A percentile compares a stretch with the other conserved stretches of the same genome.
Evolutionary conservation across 495 filamentous ascomycete species (phyloP).

Genomic region (Delitschia confertaspora): DNA sequence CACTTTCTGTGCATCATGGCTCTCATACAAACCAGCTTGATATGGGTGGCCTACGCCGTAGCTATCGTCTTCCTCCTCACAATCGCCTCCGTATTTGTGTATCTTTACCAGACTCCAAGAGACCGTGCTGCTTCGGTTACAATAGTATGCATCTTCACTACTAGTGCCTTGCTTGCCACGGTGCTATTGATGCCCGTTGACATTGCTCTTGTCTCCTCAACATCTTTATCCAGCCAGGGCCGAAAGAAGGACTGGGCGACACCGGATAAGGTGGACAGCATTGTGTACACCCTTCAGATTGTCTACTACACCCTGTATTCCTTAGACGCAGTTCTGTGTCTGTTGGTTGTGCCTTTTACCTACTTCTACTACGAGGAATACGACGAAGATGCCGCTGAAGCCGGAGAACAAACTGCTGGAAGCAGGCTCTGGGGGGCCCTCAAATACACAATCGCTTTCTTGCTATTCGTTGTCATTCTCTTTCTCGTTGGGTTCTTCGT

Average conservation of each 20-base stretch:
- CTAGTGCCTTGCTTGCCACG: slow-evolving; percentile 81
- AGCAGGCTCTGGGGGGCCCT: slow-evolving; percentile 68
- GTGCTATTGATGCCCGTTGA: slow-evolving; percentile 90
- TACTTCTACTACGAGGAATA: slow-evolving; percentile 99
- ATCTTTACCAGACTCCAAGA: slow-evolving; percentile 75
- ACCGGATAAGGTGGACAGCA: slow-evolving; percentile 62
- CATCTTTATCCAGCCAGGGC: slow-evolving; percentile 63
- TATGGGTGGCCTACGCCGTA: slow-evolving; percentile 85
- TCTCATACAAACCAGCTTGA: slow-evolving; percentile 70
- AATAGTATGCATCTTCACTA: slow-evolving; percentile 72
- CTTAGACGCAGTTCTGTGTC: slow-evolving; percentile 81
- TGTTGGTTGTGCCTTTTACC: slow-evolving; percentile 84
- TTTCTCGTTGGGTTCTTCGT: slow-evolving; percentile 92
- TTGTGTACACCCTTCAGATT: slow-evolving; percentile 68
- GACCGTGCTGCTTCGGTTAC: slow-evolving; percentile 77
- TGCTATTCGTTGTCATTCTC: slow-evolving; percentile 67
- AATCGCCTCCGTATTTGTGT: slow-evolving; percentile 72
- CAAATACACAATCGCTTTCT: slow-evolving; percentile 84
- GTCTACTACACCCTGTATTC: slow-evolving; percentile 92
- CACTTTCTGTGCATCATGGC: slow-evolving; percentile 31
- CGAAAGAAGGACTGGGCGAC: slow-evolving; percentile 92
- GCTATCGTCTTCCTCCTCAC: slow-evolving; percentile 61
- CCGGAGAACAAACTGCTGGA: slow-evolving; percentile 60
- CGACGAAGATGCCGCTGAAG: slow-evolving; percentile 71
- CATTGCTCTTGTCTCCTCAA: slow-evolving; percentile 87